Conservation (phyloP, 202 grass and related monocot species). For the Tripidium arundinaceum region DNA sequence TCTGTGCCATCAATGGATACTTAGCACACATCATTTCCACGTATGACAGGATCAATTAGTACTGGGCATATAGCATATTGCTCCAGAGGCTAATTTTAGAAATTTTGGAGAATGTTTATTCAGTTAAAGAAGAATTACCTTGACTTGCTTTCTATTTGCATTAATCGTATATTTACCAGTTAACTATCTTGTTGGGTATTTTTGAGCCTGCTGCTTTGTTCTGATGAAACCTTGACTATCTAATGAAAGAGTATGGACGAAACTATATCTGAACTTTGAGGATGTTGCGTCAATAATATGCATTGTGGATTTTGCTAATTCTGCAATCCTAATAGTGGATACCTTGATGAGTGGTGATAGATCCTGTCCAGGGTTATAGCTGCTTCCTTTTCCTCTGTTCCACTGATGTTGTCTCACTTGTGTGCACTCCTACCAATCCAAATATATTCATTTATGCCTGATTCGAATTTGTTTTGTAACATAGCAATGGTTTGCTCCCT, state of each 20-base stretch:
- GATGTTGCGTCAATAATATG: constrained; percentile 64
- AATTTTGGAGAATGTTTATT: neutral
- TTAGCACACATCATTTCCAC: neutral
- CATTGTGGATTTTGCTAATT: too few species aligned
- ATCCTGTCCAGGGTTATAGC: neutral
- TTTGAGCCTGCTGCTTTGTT: neutral
- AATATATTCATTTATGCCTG: neutral
- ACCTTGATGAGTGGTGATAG: neutral
- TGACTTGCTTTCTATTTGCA: neutral
- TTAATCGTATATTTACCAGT: neutral
- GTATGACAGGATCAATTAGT: neutral
- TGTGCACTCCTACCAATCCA: neutral
- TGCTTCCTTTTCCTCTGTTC: neutral
- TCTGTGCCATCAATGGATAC: neutral
- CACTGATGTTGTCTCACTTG: neutral
- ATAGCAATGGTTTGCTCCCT: neutral
- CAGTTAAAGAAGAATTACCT: too few species aligned
- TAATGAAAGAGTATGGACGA: constrained; percentile 6
- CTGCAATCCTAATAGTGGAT: too few species aligned
- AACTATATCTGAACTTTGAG: constrained; percentile 31
- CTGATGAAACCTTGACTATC: neutral
- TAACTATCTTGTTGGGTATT: neutral
- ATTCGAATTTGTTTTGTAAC: neutral
- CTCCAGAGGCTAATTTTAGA: neutral
- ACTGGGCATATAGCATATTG: neutral